Percentiles rank a stretch among this genome's conserved stretches.
phyloP scores from a whole-genome alignment of 208 protist species.

The Trypanosoma platydactyli region DNA sequence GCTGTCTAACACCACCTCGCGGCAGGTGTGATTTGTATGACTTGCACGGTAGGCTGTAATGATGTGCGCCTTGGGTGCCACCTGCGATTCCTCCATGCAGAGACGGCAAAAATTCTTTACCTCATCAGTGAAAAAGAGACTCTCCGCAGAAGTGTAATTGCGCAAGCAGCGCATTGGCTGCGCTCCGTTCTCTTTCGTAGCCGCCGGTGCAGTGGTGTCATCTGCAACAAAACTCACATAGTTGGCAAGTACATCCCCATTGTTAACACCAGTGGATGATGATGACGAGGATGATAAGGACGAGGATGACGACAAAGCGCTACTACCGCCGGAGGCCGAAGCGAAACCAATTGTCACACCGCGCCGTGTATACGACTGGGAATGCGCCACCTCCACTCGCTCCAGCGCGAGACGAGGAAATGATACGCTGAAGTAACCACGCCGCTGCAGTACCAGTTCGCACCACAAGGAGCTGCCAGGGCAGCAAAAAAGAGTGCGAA shows the following conservation, averaged over 20 bases:
- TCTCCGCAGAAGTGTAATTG: slow-evolving; percentile 19
- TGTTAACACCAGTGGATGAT: slow-evolving; percentile 9
- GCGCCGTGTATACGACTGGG: slow-evolving; percentile 20
- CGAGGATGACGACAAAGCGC: background rate
- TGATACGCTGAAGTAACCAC: slow-evolving; percentile 11
- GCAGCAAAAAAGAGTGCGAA: background rate
- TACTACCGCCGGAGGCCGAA: slow-evolving; percentile 1
- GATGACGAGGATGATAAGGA: slow-evolving; percentile 12
- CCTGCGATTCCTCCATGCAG: slow-evolving; percentile 59
- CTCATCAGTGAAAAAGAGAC: slow-evolving; percentile 28
- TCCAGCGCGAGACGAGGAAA: slow-evolving; percentile 26
- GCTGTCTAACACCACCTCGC: slow-evolving; percentile 69
- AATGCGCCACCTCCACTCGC: slow-evolving; percentile 40
- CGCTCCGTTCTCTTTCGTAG: slow-evolving; percentile 33
- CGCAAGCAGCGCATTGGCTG: slow-evolving; percentile 31
- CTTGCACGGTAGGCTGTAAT: slow-evolving; percentile 28
- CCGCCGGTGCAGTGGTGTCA: slow-evolving; percentile 49
- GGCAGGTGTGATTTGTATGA: slow-evolving; percentile 58
- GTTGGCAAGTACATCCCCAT: slow-evolving; percentile 37
- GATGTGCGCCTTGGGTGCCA: slow-evolving; percentile 45
- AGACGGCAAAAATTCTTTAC: slow-evolving; percentile 52
- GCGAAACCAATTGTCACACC: slow-evolving; percentile 28
- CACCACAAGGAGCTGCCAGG: background rate
- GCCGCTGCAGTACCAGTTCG: background rate
- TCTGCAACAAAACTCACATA: slow-evolving; percentile 50